These are phyloP conservation scores for Trametes punicea DNA, from an alignment of 768 basidiomycete genomes.

Conservation along the genomic window DNA sequence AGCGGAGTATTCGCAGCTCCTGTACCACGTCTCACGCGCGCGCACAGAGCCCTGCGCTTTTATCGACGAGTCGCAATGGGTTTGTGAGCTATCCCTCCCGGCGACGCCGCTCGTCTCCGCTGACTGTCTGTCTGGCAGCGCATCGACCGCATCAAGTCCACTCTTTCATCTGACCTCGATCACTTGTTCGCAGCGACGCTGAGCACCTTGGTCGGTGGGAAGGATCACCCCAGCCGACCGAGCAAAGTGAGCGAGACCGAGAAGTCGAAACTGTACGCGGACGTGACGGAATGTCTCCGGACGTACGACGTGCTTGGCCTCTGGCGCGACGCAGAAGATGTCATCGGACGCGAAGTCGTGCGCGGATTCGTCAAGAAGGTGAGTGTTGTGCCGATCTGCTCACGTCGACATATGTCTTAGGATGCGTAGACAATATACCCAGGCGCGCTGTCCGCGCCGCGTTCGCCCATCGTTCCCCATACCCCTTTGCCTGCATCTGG, in stretches of 20 bases:
- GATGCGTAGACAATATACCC: slow-evolving; percentile 60
- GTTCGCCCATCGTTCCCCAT: slow-evolving; percentile 73
- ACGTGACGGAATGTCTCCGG: slow-evolving; percentile 73
- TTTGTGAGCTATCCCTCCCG: slow-evolving; percentile 37
- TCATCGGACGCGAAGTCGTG: slow-evolving; percentile 69
- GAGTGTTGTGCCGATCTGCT: neutral
- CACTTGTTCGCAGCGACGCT: slow-evolving; percentile 71
- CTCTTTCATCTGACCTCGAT: slow-evolving; percentile 83
- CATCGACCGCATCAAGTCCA: slow-evolving; percentile 78
- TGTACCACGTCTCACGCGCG: slow-evolving; percentile 88
- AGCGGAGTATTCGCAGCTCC: slow-evolving; percentile 86
- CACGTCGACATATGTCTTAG: neutral
- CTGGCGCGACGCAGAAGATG: slow-evolving; percentile 87
- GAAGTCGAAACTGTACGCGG: slow-evolving; percentile 56
- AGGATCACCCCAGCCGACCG: slow-evolving; percentile 32
- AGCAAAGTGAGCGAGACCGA: slow-evolving; percentile 59
- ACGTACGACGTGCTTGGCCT: slow-evolving; percentile 79
- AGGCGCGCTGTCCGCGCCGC: slow-evolving; percentile 62
- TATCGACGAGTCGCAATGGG: slow-evolving; percentile 83
- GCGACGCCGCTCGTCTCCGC: slow-evolving; percentile 5
- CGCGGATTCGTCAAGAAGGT: slow-evolving; percentile 78
- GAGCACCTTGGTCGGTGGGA: slow-evolving; percentile 45
- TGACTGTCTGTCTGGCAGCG: slow-evolving; percentile 43
- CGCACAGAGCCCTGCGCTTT: slow-evolving; percentile 72
- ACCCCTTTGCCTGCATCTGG: slow-evolving; percentile 50